These are phyloP conservation scores for Calocera cornea DNA, from an alignment of 768 basidiomycete species.

Conservation along the genomic window DNA sequence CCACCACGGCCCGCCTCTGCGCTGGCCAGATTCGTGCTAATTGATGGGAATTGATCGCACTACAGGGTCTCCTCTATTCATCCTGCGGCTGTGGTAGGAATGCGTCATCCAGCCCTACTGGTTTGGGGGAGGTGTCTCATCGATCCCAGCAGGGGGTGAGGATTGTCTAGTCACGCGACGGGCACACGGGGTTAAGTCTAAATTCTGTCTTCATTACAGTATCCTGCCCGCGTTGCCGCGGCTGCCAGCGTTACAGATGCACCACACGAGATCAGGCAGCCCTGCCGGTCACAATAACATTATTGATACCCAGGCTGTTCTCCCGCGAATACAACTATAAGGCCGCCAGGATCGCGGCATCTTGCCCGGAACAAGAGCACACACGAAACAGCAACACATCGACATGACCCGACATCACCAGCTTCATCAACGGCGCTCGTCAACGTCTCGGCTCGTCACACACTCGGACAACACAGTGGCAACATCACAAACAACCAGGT, in stretches of 20 bases:
- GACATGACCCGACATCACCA: not conserved
- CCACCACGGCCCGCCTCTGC: too few species aligned
- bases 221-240: not conserved
- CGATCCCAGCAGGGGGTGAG: too few species aligned
- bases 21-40: too few species aligned
- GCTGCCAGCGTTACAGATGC: not conserved
- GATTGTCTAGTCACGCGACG: not conserved
- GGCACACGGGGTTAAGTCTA: not conserved
- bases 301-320: not conserved
- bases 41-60: too few species aligned
- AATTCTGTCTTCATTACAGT: not conserved
- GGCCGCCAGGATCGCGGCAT: not conserved
- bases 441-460: not conserved
- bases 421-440: not conserved
- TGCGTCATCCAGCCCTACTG: too few species aligned
- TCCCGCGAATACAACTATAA: conserved; percentile 1
- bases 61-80: too few species aligned
- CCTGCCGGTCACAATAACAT: not conserved
- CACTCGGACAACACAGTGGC: not conserved
- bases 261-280: not conserved
- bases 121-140: too few species aligned
- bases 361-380: not conserved
- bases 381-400: not conserved
- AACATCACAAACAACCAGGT: not conserved
- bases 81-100: too few species aligned